Percentiles rank a stretch among this genome's conserved stretches.
phyloP scores from a whole-genome alignment of 441 rosid genomes.

The Omphalea diandra region DNA sequence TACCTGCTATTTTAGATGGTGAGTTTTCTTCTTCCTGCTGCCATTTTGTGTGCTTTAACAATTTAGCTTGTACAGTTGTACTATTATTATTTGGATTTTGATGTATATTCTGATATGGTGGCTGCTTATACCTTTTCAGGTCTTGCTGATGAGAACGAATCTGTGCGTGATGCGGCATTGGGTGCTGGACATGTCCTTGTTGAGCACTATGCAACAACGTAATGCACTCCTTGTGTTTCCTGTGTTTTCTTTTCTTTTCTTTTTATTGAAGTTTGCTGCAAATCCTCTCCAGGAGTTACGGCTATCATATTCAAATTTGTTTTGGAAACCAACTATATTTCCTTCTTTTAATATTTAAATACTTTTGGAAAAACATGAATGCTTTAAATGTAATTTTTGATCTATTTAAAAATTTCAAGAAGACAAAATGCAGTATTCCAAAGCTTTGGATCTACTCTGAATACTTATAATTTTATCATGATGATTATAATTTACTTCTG shows the following conservation, averaged over 20 bases:
- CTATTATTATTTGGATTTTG: slow-evolving; percentile 18
- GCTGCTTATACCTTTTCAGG: slow-evolving; percentile 46
- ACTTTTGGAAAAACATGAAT: neutral
- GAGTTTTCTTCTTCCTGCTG: slow-evolving; percentile 18
- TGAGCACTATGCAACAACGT: slow-evolving; percentile 99
- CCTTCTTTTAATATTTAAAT: neutral
- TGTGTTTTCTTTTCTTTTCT: slow-evolving; percentile 15
- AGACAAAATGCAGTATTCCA: neutral
- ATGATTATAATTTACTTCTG: slow-evolving; percentile 9
- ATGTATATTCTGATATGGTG: slow-evolving; percentile 17
- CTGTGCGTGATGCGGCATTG: slow-evolving; percentile 99
- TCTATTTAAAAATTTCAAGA: neutral
- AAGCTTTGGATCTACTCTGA: neutral
- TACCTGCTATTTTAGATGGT: slow-evolving; percentile 98
- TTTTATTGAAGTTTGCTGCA: slow-evolving; percentile 3
- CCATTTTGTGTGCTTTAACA: neutral
- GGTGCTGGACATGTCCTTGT: slow-evolving; percentile 99
- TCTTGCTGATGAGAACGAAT: slow-evolving; percentile 99
- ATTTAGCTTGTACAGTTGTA: neutral
- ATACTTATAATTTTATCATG: neutral
- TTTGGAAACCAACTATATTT: neutral
- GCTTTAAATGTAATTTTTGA: neutral
- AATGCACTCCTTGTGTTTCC: slow-evolving; percentile 24
- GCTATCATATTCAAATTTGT: neutral
- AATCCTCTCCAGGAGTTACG: neutral